Percentiles rank a stretch among this genome's conserved stretches.
Conservation (phyloP, 2,329 filamentous ascomycete species). For the Fusarium veterinarium region DNA sequence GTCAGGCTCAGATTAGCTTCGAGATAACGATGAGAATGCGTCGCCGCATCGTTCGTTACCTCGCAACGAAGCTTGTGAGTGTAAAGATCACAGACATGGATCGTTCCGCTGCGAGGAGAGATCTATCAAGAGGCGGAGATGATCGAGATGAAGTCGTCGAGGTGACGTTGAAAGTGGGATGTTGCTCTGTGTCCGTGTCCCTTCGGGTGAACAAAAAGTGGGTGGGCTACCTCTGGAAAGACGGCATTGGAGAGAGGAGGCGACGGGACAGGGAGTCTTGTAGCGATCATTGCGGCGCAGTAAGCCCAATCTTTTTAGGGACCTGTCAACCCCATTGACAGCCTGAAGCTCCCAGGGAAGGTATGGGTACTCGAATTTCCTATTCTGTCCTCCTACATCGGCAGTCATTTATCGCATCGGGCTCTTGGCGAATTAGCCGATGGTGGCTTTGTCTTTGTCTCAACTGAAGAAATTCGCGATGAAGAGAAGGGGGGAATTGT, state of each 20-base stretch:
- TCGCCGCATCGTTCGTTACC: constrained; percentile 32
- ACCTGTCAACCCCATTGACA: background rate
- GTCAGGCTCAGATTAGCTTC: background rate
- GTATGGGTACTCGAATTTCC: background rate
- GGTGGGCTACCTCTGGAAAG: constrained; percentile 6
- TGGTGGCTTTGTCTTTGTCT: constrained; percentile 1
- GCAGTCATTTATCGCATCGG: background rate
- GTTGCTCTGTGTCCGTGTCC: background rate
- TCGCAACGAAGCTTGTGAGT: constrained; percentile 2
- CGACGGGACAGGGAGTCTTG: constrained; percentile 4
- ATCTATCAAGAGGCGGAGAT: background rate
- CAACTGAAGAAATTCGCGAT: background rate
- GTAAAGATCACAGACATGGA: constrained; percentile 11
- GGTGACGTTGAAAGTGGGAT: constrained; percentile 32
- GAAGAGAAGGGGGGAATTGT: background rate
- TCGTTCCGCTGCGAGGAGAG: background rate
- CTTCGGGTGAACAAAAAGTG: constrained; percentile 7
- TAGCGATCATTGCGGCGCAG: constrained; percentile 21
- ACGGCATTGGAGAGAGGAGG: background rate
- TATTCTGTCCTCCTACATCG: constrained; percentile 6
- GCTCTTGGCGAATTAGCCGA: background rate
- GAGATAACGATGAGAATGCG: constrained; percentile 8
- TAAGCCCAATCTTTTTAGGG: background rate
- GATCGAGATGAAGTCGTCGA: constrained; percentile 13
- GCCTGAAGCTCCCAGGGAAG: background rate